phyloP scores from a whole-genome alignment of 352 stramenopile genomes.

The Phytophthora sp. region DNA sequence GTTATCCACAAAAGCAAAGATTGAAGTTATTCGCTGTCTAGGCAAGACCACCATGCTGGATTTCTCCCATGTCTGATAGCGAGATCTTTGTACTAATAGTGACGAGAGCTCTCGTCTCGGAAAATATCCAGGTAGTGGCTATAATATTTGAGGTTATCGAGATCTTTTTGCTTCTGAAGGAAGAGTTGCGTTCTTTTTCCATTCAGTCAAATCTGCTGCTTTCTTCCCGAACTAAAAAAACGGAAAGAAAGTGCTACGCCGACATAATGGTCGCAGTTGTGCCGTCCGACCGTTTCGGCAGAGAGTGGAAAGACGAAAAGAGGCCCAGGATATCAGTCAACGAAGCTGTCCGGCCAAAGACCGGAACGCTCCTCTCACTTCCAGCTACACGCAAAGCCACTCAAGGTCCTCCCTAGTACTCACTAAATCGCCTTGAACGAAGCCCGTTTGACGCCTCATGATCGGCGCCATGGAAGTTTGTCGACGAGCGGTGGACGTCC shows the following conservation, averaged over 20 bases:
- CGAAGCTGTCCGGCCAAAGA: too few relatives aligned
- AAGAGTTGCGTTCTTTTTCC: not conserved
- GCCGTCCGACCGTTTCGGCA: slow-evolving; percentile 22
- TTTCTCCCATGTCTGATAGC: too few relatives aligned
- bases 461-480: slow-evolving; percentile 29
- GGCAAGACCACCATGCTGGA: too few relatives aligned
- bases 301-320: not conserved
- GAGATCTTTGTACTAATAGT: too few relatives aligned
- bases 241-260: slow-evolving; percentile 7
- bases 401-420: too few relatives aligned
- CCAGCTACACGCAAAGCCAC: not conserved
- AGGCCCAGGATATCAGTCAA: slow-evolving; percentile 28
- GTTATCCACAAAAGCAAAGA: too few relatives aligned
- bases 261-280: slow-evolving; percentile 10
- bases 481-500: slow-evolving; percentile 15
- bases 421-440: too few relatives aligned
- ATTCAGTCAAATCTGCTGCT: slow-evolving; percentile 10
- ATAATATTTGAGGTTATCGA: too few relatives aligned
- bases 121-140: too few relatives aligned
- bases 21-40: too few relatives aligned
- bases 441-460: slow-evolving; percentile 19
- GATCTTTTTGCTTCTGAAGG: too few relatives aligned
- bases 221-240: slow-evolving; percentile 16
- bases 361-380: slow-evolving; percentile 25
- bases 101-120: too few relatives aligned